phyloP scores from a whole-genome alignment of 2,329 filamentous ascomycete genomes.

The Arthrinium puccinioides region DNA sequence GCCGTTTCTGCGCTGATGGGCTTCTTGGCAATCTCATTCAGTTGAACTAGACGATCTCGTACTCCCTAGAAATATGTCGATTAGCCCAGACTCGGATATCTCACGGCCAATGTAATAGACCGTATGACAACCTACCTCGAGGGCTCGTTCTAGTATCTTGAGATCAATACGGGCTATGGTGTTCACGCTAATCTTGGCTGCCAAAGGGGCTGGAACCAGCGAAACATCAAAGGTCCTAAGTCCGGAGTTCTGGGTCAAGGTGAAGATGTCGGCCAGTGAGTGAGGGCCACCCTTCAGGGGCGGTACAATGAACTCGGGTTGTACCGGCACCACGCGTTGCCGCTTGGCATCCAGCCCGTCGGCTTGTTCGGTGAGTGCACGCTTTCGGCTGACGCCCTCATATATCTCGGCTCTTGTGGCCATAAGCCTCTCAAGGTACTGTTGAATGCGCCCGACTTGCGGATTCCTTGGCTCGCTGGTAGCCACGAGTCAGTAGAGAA shows the following conservation, averaged over 20 bases:
- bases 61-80: constrained; percentile 34
- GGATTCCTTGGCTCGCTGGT: constrained; percentile 75
- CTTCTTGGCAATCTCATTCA: constrained; percentile 35
- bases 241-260: constrained; percentile 68
- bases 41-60: constrained; percentile 38
- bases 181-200: constrained; percentile 74
- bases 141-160: constrained; percentile 61
- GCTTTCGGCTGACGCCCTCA: constrained; percentile 73
- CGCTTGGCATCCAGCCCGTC: constrained; percentile 78
- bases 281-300: constrained; percentile 69
- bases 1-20: constrained; percentile 51
- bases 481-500: neutral
- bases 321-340: constrained; percentile 50
- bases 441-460: constrained; percentile 70
- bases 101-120: neutral
- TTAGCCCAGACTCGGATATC: constrained; percentile 10
- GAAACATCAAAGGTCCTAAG: constrained; percentile 76
- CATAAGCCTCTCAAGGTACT: constrained; percentile 77
- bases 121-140: constrained; percentile 54
- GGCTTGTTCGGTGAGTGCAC: constrained; percentile 62
- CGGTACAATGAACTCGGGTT: constrained; percentile 48
- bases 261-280: constrained; percentile 78
- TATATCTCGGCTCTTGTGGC: constrained; percentile 71
- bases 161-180: constrained; percentile 67
- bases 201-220: constrained; percentile 65